Evolutionary conservation across 129 eudicot species (phyloP), one percentile per base, ranked within the genome.

Genomic region (Arctium minus): DNA sequence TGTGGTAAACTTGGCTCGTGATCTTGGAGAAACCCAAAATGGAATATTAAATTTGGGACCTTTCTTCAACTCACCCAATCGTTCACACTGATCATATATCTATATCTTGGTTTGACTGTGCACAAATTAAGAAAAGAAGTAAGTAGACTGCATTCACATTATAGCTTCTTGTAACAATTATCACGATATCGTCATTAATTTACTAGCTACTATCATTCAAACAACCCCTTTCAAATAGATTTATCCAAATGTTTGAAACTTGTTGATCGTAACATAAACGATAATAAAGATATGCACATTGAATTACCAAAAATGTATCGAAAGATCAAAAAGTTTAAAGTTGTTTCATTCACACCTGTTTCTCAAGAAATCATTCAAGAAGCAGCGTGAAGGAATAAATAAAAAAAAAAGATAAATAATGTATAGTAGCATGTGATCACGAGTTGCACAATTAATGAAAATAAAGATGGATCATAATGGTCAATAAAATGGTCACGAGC

Each of bases 401-500:
- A 40, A 42, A 56, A 56, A n/a, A 56, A 17, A 8, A 53, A 15
- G 64, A 13, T 53, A 53, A 53, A 53, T 17, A 53, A 17, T 56
- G 65, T 56, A 56, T 56, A 60, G 68, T 60, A 60, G 68, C 68
- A 60, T 60, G 68, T 60, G 68, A 60, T n/a, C 68, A 60, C 68
- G 29, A 60, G 29, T 60, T n/a, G 30, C 68, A 60, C 68, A 60
- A 15, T 53, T 6, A 15, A 8, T 22, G 27, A 22, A 36, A 7
- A 71, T 35, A 22, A 6, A 81, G 4, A 73, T 27, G 7, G 27
- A 46, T 40, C 29, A 65, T 5, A 83, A 76, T 27, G 73, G 81
- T 83, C 86, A 77, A 77, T 29, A 53, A 77, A 22, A 77, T 70
- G 78, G 46, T 77, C 86, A 77, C 86, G 86, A 12, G 78, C 18